A percentile compares a stretch with the other conserved stretches of the same genome.
Evolutionary conservation across 1,284 basidiomycete genomes (phyloP).

Genomic region (Cryptococcus hybrid): DNA sequence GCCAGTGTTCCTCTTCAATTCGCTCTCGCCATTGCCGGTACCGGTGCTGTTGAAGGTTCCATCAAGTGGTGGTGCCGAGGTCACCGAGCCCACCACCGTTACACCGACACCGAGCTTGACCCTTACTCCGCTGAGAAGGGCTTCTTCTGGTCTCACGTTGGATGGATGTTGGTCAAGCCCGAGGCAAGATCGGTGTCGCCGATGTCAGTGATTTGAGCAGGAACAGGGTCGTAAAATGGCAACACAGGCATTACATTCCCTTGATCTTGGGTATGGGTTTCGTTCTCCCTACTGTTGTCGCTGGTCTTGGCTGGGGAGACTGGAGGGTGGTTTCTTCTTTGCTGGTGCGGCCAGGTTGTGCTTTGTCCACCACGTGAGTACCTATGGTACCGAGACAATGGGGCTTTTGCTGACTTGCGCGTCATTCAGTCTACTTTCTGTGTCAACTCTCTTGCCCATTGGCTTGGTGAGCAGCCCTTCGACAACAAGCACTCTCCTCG

Average conservation of each 20-base stretch:
- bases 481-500: constrained; percentile 94
- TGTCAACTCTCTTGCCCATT: constrained; percentile 92
- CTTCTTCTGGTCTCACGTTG: constrained; percentile 70
- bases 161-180: constrained; percentile 94
- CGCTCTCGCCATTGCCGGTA: constrained; percentile 70
- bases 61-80: constrained; percentile 95
- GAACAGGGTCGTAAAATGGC: constrained; percentile 77
- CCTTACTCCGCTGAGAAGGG: constrained; percentile 90
- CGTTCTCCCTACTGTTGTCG: constrained; percentile 69
- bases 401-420: background rate
- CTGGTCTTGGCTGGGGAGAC: constrained; percentile 80
- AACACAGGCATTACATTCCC: constrained; percentile 72
- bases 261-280: constrained; percentile 73
- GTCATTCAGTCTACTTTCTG: constrained; percentile 77
- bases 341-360: constrained; percentile 76
- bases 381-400: background rate
- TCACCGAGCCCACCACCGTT: constrained; percentile 89
- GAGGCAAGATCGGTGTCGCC: constrained; percentile 80
- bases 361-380: constrained; percentile 83
- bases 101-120: constrained; percentile 94
- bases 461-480: constrained; percentile 87
- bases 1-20: constrained; percentile 78
- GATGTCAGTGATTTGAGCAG: constrained; percentile 81
- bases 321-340: constrained; percentile 80
- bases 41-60: constrained; percentile 84